Evolutionary conservation across 1,139 yeast genomes (phyloP).

Genomic region (Nakaseomyces bracarensis): DNA sequence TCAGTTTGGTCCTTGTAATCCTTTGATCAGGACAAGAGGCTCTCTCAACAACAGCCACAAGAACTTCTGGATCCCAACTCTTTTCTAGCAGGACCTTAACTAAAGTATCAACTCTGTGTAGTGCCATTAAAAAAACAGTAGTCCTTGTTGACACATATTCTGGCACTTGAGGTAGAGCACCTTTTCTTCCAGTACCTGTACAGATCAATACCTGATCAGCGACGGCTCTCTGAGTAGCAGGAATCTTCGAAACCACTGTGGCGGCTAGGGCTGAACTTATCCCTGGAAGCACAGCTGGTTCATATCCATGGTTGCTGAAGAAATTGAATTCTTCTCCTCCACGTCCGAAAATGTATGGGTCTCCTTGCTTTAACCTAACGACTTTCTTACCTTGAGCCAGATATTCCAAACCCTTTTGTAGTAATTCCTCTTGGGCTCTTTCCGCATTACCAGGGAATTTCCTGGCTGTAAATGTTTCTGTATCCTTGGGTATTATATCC

Average conservation of each 20-base stretch:
- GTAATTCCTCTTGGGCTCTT: slow-evolving; percentile 78
- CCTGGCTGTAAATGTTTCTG: slow-evolving; percentile 76
- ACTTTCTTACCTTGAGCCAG: slow-evolving; percentile 62
- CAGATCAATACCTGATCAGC: slow-evolving; percentile 89
- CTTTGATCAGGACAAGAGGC: slow-evolving; percentile 94
- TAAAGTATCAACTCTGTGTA: slow-evolving; percentile 70
- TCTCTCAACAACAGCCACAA: slow-evolving; percentile 81
- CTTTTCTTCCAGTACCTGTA: slow-evolving; percentile 91
- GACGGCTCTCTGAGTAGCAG: slow-evolving; percentile 87
- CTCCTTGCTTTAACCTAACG: slow-evolving; percentile 91
- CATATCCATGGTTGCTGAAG: slow-evolving; percentile 58
- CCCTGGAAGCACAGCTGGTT: slow-evolving; percentile 76
- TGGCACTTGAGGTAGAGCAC: slow-evolving; percentile 73
- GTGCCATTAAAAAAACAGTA: slow-evolving; percentile 81
- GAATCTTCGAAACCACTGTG: slow-evolving; percentile 74
- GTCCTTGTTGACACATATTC: slow-evolving; percentile 66
- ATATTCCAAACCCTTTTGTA: slow-evolving; percentile 60
- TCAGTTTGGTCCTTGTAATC: slow-evolving; percentile 63
- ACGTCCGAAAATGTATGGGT: slow-evolving; percentile 92
- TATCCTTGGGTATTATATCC: slow-evolving; percentile 65
- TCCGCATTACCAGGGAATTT: slow-evolving; percentile 98
- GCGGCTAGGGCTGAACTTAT: slow-evolving; percentile 87
- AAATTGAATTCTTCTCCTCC: slow-evolving; percentile 87
- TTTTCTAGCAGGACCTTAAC: slow-evolving; percentile 49
- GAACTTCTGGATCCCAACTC: slow-evolving; percentile 63